Percentiles rank a stretch among this genome's conserved stretches.
phyloP scores from a whole-genome alignment of 192 early-diverging fungal genomes.

The Coemansia sp. region DNA sequence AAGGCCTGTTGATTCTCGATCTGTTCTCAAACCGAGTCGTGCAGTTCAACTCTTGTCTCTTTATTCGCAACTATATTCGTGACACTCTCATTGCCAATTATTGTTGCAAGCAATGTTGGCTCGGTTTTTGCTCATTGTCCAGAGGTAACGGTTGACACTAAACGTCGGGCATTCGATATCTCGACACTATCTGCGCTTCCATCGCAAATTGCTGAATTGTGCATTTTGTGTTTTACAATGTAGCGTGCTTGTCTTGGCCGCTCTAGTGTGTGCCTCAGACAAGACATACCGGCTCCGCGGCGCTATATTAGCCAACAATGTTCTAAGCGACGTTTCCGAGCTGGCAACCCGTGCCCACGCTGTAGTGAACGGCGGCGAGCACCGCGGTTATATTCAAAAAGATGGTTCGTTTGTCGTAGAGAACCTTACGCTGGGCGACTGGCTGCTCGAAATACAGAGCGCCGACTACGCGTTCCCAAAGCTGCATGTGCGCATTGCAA shows the following conservation, averaged over 20 bases:
- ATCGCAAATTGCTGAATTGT: not conserved
- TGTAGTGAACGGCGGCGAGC: constrained; percentile 50
- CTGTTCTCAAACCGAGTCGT: no score
- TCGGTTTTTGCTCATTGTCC: constrained; percentile 22
- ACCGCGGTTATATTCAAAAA: constrained; percentile 34
- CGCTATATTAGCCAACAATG: constrained; percentile 28
- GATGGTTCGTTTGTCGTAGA: constrained; percentile 49
- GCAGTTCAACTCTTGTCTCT: no score
- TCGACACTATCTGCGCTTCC: not conserved
- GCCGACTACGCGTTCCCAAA: constrained; percentile 52
- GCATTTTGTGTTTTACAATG: not conserved
- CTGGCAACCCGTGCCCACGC: constrained; percentile 23
- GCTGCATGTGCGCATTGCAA: constrained; percentile 44
- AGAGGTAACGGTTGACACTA: constrained; percentile 23
- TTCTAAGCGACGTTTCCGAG: constrained; percentile 28
- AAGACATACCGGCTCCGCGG: constrained; percentile 51
- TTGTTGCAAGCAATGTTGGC: constrained; percentile 11
- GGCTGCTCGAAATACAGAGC: constrained; percentile 43
- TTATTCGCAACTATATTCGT: not conserved
- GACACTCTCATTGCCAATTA: not conserved
- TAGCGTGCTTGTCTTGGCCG: constrained; percentile 22
- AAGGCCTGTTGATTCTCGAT: no score
- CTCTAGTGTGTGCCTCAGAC: constrained; percentile 11
- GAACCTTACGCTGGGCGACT: constrained; percentile 41
- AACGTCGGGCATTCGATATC: no score